These are phyloP conservation scores for Aspergillus aculeatinus DNA, from an alignment of 2,329 filamentous ascomycete genomes.

Conservation along the genomic window DNA sequence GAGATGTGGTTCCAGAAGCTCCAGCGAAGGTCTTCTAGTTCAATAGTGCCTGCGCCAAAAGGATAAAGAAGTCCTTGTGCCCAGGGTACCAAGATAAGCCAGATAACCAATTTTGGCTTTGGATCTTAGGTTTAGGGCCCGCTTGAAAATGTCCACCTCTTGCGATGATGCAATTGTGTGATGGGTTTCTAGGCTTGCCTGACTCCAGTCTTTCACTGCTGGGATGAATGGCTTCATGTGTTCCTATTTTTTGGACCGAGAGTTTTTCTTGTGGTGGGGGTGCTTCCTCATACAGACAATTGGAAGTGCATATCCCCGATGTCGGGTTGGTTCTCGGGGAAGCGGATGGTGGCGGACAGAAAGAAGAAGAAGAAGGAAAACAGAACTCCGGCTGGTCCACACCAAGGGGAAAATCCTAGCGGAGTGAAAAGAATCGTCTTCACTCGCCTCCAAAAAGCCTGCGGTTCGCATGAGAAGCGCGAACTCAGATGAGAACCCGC, in stretches of 20 bases:
- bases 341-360: not conserved
- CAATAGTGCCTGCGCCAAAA: not conserved
- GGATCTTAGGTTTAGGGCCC: slow-evolving; percentile 3
- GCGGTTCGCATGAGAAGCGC: slow-evolving; percentile 1
- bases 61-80: not conserved
- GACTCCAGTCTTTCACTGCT: not conserved
- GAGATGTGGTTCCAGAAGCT: slow-evolving; percentile 2
- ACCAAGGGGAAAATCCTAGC: not conserved
- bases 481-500: not conserved
- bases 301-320: not conserved
- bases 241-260: not conserved
- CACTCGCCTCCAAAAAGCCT: not conserved
- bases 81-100: no score
- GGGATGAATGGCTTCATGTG: not conserved
- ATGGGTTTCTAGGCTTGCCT: not conserved
- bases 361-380: not conserved
- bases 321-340: not conserved
- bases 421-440: not conserved
- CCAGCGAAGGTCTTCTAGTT: not conserved
- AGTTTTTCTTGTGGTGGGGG: not conserved
- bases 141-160: not conserved
- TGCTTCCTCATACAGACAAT: not conserved
- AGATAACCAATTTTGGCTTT: not conserved
- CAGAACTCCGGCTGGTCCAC: no score
- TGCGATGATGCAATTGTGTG: slow-evolving; percentile 1